A percentile compares a stretch with the other conserved stretches of the same genome.
Evolutionary conservation across 371 early-diverging fungal species (phyloP).

Genomic region (Mucor piriformis): DNA sequence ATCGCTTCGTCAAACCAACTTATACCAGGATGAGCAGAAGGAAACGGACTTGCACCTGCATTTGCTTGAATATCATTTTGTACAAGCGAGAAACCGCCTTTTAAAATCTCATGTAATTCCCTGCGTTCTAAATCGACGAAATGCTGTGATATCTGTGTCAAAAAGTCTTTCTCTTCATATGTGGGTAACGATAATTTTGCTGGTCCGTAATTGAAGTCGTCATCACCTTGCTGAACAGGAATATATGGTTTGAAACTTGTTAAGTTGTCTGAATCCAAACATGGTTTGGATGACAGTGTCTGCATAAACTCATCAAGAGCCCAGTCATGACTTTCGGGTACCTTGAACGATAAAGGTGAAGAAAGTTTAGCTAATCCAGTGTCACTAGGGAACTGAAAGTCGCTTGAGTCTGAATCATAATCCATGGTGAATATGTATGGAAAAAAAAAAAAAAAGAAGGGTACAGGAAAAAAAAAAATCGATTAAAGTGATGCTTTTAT

Average conservation of each 20-base stretch:
- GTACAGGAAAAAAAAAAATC: slow-evolving; percentile 5
- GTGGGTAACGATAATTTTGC: slow-evolving; percentile 8
- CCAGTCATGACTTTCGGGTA: slow-evolving; percentile 48
- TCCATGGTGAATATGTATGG: slow-evolving; percentile 18
- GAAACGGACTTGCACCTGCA: slow-evolving; percentile 3
- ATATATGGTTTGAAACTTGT: slow-evolving; percentile 26
- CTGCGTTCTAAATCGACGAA: slow-evolving; percentile 14
- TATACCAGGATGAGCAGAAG: slow-evolving; percentile 19
- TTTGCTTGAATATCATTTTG: slow-evolving; percentile 27
- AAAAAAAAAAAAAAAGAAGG: not conserved
- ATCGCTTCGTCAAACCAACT: slow-evolving; percentile 29
- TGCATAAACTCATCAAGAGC: slow-evolving; percentile 41
- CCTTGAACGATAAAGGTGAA: slow-evolving; percentile 31
- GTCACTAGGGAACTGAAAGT: slow-evolving; percentile 48
- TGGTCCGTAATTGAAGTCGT: slow-evolving; percentile 15
- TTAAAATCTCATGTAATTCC: slow-evolving; percentile 28
- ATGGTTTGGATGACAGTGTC: slow-evolving; percentile 35
- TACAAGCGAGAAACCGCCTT: slow-evolving; percentile 23
- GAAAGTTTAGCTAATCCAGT: slow-evolving; percentile 42
- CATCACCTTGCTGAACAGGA: slow-evolving; percentile 20
- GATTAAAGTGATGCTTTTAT: slow-evolving; percentile 7
- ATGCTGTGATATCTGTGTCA: slow-evolving; percentile 23
- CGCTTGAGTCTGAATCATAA: slow-evolving; percentile 35
- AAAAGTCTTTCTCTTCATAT: slow-evolving; percentile 26
- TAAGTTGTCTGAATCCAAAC: slow-evolving; percentile 21